These are phyloP conservation scores for Fusarium nematophilum DNA, from an alignment of 2,329 filamentous ascomycete genomes.

Conservation along the genomic window DNA sequence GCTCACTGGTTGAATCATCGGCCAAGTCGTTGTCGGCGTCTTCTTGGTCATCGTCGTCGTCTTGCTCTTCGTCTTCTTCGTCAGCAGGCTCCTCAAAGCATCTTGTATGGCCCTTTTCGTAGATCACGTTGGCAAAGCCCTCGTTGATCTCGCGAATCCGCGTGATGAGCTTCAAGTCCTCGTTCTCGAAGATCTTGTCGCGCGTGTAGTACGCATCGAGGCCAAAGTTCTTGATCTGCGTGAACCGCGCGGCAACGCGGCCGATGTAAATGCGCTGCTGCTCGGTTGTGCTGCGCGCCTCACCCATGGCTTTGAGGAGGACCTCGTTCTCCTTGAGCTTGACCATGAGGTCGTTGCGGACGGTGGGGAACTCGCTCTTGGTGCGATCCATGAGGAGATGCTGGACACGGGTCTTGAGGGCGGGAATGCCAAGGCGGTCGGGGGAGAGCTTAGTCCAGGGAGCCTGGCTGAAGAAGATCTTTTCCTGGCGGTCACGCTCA, in stretches of 20 bases:
- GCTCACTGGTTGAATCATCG: too few species aligned
- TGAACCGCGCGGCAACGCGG: slow-evolving; percentile 47
- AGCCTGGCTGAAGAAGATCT: slow-evolving; percentile 49
- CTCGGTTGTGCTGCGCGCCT: slow-evolving; percentile 39
- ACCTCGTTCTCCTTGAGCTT: slow-evolving; percentile 20
- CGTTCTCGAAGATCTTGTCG: slow-evolving; percentile 43
- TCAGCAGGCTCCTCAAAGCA: neutral
- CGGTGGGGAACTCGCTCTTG: slow-evolving; percentile 51
- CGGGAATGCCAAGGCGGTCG: slow-evolving; percentile 48
- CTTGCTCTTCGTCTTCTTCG: neutral
- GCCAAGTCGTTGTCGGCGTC: neutral
- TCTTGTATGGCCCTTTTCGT: slow-evolving; percentile 35
- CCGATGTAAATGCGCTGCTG: slow-evolving; percentile 52
- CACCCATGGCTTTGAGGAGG: slow-evolving; percentile 46
- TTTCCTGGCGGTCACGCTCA: slow-evolving; percentile 49
- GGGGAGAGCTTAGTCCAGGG: slow-evolving; percentile 50
- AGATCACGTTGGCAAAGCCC: slow-evolving; percentile 46
- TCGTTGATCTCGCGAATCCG: slow-evolving; percentile 53
- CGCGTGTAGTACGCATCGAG: slow-evolving; percentile 52
- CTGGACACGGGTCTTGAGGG: slow-evolving; percentile 51
- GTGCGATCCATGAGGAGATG: slow-evolving; percentile 55
- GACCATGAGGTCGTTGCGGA: slow-evolving; percentile 46
- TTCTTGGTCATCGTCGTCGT: neutral
- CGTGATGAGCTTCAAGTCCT: slow-evolving; percentile 52
- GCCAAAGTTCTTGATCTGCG: slow-evolving; percentile 41